A percentile compares a stretch with the other conserved stretches of the same genome.
phyloP scores from a whole-genome alignment of 371 early-diverging fungal genomes.

The Circinella umbellata region DNA sequence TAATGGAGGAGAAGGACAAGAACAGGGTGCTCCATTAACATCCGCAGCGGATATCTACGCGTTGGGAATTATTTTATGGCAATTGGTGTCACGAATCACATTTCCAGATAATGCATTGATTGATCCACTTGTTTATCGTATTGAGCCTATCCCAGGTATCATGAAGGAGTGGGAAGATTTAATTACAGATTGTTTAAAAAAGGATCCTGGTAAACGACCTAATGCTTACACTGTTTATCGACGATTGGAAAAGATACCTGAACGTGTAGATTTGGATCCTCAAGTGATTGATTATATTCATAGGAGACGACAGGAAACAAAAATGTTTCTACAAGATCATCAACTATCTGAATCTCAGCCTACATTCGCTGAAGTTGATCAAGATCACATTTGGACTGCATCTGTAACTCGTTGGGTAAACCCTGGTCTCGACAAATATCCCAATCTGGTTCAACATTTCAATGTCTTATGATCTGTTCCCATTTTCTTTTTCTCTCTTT shows the following conservation, averaged over 20 bases:
- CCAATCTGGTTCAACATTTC: slow-evolving; percentile 32
- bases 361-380: slow-evolving; percentile 29
- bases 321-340: slow-evolving; percentile 17
- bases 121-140: slow-evolving; percentile 33
- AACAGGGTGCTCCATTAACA: slow-evolving; percentile 23
- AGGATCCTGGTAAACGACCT: slow-evolving; percentile 41
- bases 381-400: slow-evolving; percentile 37
- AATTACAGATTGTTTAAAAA: slow-evolving; percentile 41
- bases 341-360: slow-evolving; percentile 5
- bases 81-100: slow-evolving; percentile 45
- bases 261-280: slow-evolving; percentile 14
- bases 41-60: slow-evolving; percentile 42
- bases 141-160: slow-evolving; percentile 42
- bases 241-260: slow-evolving; percentile 29
- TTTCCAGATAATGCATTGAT: slow-evolving; percentile 38
- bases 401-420: slow-evolving; percentile 47
- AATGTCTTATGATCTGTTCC: not conserved
- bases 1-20: not conserved
- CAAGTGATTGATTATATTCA: slow-evolving; percentile 27
- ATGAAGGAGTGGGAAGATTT: slow-evolving; percentile 44
- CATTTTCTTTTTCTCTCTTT: not conserved
- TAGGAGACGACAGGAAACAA: slow-evolving; percentile 26
- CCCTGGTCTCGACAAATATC: slow-evolving; percentile 40
- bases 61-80: slow-evolving; percentile 52
- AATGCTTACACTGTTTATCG: slow-evolving; percentile 42